Evolutionary conservation across 1,284 basidiomycete genomes (phyloP), one percentile per base, ranked within the genome.

Genomic region (Malassezia pachydermatis): DNA sequence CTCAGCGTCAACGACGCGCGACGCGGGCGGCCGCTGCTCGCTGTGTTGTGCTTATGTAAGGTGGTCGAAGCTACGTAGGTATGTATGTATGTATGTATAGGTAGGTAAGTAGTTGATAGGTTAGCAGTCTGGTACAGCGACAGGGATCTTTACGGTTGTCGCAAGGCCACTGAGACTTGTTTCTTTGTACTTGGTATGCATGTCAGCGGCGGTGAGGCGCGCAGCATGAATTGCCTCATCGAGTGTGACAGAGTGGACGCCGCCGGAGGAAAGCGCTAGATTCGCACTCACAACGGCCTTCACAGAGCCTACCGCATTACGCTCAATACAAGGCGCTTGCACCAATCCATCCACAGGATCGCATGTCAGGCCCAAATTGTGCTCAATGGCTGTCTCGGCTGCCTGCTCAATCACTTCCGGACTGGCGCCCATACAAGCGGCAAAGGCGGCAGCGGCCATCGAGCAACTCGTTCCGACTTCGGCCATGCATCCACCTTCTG

Each of bases 171-270:
- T 60, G 14, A 65, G 34, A n/a, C 44, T 47, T 2, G 59, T 60
- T 41, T 70, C 67, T 35, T 67, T 68, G 52, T 61, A 75, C 57
- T 73, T 72, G 9, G 59, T 63, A 54, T 75, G 74, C 76, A 77
- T 77, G 45, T 76, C 76, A 23, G 73, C 58, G 1, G 90, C 90
- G 0, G 90, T 95, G 32, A 92, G 74, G 29, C 88, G 78, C 85
- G 94, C 94, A 2, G 90, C 92, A 67, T 88, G 86, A 48, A 96
- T 95, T 0, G 90, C 90, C 72, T 95, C 88, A 67, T 96, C 90
- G 20, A 96, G 76, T 0, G 84, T 85, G 38, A 92, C 86, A 24
- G 82, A 81, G 65, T 89, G 87, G 6, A 86, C 79, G 0, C 87
- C 88, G 62, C 84, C 79, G 1, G 55, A 55, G 2, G 89, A 88